Base-by-base conservation (phyloP, 257 asterid species). In the Capsicum baccatum region DNA sequence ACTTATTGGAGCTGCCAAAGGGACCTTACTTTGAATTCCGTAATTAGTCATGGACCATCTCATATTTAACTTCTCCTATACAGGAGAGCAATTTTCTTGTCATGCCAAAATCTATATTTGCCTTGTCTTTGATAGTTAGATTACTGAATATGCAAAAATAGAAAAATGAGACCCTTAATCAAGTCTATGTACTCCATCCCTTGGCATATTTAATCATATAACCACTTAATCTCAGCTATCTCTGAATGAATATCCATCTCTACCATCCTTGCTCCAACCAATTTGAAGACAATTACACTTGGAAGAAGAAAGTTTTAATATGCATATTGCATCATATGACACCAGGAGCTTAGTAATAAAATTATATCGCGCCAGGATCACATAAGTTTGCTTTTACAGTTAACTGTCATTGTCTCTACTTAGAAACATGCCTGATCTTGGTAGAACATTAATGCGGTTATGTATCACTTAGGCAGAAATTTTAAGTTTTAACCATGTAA, bases 101-200 rank as follows among this genome's bases (percentile, higher is more conserved):
- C 17, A 1, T 74, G 13, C 42, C 60, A 19, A 74, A 74, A 74
- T 73, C 58, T 6, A 6, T 19, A 26, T 73, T 73, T 73, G 60
- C 19, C 6, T 64, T 0, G 44, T 63, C 80, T 71, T 47, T 47
- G n/a, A 71, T 47, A 17, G 80, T 47, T 71, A 71, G 11, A 47
- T 48, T 48, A 4, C 1, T 19, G n/a, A 11, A 48, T 12, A 37
- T 47, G 59, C 6, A 73, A 33, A 3, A 73, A 11, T 39, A 48
- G 80, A 59, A 73, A 73, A n/a, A n/a, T 48, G 42, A 48, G 58
- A 48, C 55, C 59, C 80, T 73, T 73, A 19, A 19, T 73, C 6
- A 48, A n/a, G 80, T 71, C 9, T 11, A 44, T 70, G 37, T 73
- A 47, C 10, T 73, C n/a, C 59, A n/a, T 73, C n/a, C 59, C 56